Base-by-base conservation (phyloP, 1,139 yeast species). In the Yamadazyma aaseri region DNA sequence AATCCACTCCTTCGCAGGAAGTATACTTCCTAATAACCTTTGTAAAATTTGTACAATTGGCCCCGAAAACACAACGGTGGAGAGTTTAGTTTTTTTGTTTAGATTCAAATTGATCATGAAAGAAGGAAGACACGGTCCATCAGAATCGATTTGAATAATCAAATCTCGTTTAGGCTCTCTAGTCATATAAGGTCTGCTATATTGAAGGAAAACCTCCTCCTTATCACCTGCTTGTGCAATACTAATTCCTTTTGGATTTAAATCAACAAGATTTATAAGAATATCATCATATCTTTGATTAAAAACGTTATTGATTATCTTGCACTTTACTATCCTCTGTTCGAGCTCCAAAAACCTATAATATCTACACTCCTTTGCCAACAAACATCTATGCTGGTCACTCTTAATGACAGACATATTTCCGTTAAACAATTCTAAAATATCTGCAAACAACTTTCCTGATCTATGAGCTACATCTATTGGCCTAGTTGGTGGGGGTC, bases 401-500 rank as follows among this genome's bases (percentile, higher is more conserved):
- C 70, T 57, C 21, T 60, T 55, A 12, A 85, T 64, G 1, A 65
- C 61, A 5, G 70, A 46, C 4, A 56, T 50, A 26, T 76, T 73
- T 0, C 94, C 94, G 36, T 73, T 67, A 20, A 85, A 57, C 2
- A 78, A 50, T 28, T 68, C 68, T 28, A 89, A 38, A 18, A 89
- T 46, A 31, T 84, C 84, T n/a, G 58, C 58, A 48, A 89, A 83
- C 20, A 84, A 56, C 11, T 53, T 55, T 0, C 85, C 71, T 5
- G 83, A 75, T 40, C 92, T 63, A 34, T 73, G 60, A 5, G 74
- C 58, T 15, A 72, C 69, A 8, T 71, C 63, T 17, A 76, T 65
- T 0, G 94, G 80, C 28, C 76, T 63, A 45, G 80, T 71, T 6
- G 94, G 86, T 5, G 95, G 95, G 1, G 97, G 96, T 24, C 96